Evolutionary conservation across 1,139 yeast species (phyloP), one percentile per base, ranked within the genome.

Genomic region (Starmera stellimalicola): DNA sequence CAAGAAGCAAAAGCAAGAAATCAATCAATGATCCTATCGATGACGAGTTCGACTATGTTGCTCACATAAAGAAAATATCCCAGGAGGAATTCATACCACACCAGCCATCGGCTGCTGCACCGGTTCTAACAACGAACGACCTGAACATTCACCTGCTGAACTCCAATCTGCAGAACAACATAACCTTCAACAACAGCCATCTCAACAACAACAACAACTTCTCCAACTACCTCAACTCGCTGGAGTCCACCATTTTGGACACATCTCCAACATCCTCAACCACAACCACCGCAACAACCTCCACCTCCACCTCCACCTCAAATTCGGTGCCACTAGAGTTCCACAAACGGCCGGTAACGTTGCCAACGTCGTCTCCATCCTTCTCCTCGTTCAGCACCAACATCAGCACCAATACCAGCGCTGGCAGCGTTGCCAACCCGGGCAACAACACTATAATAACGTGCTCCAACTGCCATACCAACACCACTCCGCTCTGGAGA

Each of bases 401-500:
- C 18, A 26, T 25, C 4, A 15, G 26, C 14, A 12, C 18, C 5
- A 20, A 20, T 18, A 9, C 24, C 18, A 12, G 11, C n/a, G 18
- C n/a, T 20, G 12, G 12, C 14, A n/a, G 9, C 16, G 10, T 24
- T 23, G 23, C 23, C 12, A 17, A 29, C 14, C 17, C 14, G 23
- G 17, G 25, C n/a, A 16, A 9, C 22, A 29, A 8, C 4, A 38
- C 30, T 15, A 30, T 39, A 9, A 40, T 42, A 17, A 33, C 23
- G 4, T 88, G 96, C 55, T 75, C 87, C 15, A 87, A 85, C 57
- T 88, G 97, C 57, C 76, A 77, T 44, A 88, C 96, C 1, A 79
- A 72, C 44, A 84, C 91, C 3, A 88, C 96, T 0, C 96, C 96
- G 5, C 62, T 88, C 28, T 88, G 96, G 96, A 70, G 97, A 50